Conservation (phyloP, 2,329 filamentous ascomycete genomes). For the Colletotrichum sp. region DNA sequence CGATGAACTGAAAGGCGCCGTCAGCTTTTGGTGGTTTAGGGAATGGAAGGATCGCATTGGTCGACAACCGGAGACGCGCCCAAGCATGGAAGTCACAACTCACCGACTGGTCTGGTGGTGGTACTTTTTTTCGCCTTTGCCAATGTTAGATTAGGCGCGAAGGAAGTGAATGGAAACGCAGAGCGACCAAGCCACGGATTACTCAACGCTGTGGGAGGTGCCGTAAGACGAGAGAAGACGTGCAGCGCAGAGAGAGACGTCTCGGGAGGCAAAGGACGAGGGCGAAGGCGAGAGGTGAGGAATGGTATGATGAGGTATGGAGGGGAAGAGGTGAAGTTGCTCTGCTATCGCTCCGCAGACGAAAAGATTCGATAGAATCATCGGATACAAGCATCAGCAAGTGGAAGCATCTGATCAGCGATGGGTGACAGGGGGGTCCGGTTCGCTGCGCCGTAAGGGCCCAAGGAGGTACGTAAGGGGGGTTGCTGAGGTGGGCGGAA, state of each 20-base stretch:
- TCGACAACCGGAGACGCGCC: not conserved
- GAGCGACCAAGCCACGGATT: not conserved
- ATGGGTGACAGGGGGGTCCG: not conserved
- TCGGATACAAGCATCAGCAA: conserved; percentile 10
- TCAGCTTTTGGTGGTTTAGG: conserved; percentile 11
- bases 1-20: not conserved
- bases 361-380: conserved; percentile 16
- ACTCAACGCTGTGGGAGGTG: not conserved
- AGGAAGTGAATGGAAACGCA: not conserved
- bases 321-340: not conserved
- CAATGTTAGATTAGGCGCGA: not conserved
- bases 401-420: not conserved
- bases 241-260: not conserved
- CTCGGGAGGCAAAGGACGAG: not conserved
- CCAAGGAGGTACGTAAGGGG: not conserved
- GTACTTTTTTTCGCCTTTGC: not conserved
- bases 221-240: not conserved
- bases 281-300: not conserved
- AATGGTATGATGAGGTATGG: not conserved
- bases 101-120: conserved; percentile 1
- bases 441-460: not conserved
- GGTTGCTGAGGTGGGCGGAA: not conserved
- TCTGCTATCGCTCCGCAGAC: not conserved
- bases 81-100: conserved; percentile 10
- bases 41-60: conserved; percentile 4